A percentile compares a stretch with the other conserved stretches of the same genome.
phyloP scores from a whole-genome alignment of 371 early-diverging fungal species.

The Synchytrium microbalum region DNA sequence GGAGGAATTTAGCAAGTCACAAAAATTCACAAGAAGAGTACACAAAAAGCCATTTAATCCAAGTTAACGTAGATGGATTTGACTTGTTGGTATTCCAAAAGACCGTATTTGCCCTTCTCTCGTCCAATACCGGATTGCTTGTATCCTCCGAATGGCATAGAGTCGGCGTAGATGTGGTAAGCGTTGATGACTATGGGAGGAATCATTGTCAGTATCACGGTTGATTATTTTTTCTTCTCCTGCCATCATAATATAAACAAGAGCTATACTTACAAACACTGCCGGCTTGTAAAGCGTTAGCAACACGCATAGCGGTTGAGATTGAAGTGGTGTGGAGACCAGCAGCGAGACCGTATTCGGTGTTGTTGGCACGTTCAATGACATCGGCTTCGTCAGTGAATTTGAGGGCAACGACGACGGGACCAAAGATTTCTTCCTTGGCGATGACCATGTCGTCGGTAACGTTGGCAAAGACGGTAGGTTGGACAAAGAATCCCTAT shows the following conservation, averaged over 20 bases:
- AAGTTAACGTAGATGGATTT: conserved; percentile 16
- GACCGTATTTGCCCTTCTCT: conserved; percentile 22
- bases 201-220: no score
- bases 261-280: conserved; percentile 87
- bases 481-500: conserved; percentile 48
- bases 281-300: conserved; percentile 72
- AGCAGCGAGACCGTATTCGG: conserved; percentile 67
- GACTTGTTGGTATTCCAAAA: conserved; percentile 19
- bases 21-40: no score
- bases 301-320: conserved; percentile 65
- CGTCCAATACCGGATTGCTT: conserved; percentile 65
- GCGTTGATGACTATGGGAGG: no score
- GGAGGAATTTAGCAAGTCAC: no score
- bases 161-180: conserved; percentile 23
- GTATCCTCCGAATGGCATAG: conserved; percentile 81
- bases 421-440: conserved; percentile 88
- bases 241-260: conserved; percentile 30
- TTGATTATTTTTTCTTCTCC: no score
- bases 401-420: conserved; percentile 67
- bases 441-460: conserved; percentile 56
- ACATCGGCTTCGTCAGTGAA: conserved; percentile 40
- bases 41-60: no score
- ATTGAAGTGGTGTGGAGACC: conserved; percentile 74
- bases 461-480: no score
- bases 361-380: conserved; percentile 60